These are phyloP conservation scores for Trichoderma oligosporum DNA, from an alignment of 2,329 filamentous ascomycete species.

Conservation along the genomic window DNA sequence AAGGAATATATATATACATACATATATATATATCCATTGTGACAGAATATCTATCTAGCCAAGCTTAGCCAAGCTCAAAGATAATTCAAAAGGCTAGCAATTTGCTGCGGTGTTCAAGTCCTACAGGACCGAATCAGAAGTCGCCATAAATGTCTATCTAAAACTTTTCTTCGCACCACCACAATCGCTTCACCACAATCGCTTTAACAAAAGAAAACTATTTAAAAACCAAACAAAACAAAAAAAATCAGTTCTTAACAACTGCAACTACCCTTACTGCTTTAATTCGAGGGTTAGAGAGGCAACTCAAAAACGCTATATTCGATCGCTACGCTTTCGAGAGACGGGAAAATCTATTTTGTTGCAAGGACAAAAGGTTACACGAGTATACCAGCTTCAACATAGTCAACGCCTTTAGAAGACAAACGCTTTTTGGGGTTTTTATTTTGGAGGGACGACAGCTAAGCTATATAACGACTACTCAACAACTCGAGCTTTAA, in stretches of 20 bases:
- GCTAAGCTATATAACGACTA: not conserved
- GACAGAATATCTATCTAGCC: not conserved
- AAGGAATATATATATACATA: too few species aligned
- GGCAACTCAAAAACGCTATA: conserved; percentile 23
- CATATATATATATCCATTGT: too few species aligned
- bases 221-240: not conserved
- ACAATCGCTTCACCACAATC: conserved; percentile 33
- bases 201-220: conserved; percentile 26
- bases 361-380: not conserved
- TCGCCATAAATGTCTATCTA: conserved; percentile 18
- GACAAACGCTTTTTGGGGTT: not conserved
- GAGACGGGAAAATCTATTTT: conserved; percentile 19
- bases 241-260: conserved; percentile 24
- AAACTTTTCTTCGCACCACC: conserved; percentile 26
- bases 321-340: conserved; percentile 37
- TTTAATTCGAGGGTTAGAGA: conserved; percentile 1
- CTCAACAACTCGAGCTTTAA: conserved; percentile 32
- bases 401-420: not conserved
- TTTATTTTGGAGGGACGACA: too few species aligned
- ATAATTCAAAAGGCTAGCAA: conserved; percentile 6
- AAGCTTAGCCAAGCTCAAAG: not conserved
- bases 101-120: not conserved
- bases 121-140: not conserved
- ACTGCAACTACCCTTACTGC: conserved; percentile 15
- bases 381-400: not conserved